These are phyloP conservation scores for Casuarina glauca DNA, from an alignment of 306 rosid species.

Conservation along the genomic window DNA sequence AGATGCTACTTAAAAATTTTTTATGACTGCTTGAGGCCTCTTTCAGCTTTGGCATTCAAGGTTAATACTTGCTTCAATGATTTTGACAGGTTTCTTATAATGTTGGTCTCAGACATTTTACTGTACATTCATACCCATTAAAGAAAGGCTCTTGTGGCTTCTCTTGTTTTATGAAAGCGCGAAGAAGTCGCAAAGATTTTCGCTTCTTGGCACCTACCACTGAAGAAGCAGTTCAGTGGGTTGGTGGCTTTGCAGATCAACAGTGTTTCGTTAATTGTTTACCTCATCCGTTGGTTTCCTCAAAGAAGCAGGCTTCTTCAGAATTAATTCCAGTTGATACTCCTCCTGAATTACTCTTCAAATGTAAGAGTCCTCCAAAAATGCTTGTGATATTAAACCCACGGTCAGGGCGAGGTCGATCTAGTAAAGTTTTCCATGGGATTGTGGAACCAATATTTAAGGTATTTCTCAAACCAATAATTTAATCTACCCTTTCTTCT, in stretches of 20 bases:
- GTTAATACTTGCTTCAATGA: constrained; percentile 31
- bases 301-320: constrained; percentile 96
- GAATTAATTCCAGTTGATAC: constrained; percentile 77
- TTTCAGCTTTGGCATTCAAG: constrained; percentile 23
- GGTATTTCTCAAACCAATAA: constrained; percentile 45
- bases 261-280: constrained; percentile 88
- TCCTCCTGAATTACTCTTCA: constrained; percentile 91
- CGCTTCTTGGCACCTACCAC: constrained; percentile 76
- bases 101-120: constrained; percentile 92
- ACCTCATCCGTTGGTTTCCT: constrained; percentile 91
- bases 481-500: constrained; percentile 15
- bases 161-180: constrained; percentile 71
- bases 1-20: constrained; percentile 23
- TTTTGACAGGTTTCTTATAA: constrained; percentile 86
- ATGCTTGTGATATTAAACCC: constrained; percentile 98
- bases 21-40: constrained; percentile 8
- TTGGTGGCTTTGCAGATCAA: constrained; percentile 97
- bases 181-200: constrained; percentile 71
- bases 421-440: constrained; percentile 86
- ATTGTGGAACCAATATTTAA: constrained; percentile 87
- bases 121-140: constrained; percentile 81
- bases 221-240: constrained; percentile 97
- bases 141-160: constrained; percentile 74
- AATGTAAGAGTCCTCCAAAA: constrained; percentile 90
- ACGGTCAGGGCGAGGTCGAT: constrained; percentile 93